A percentile compares a stretch with the other conserved stretches of the same genome.
Conservation (phyloP, 116 monocot species). For the Papilionanthe hybrid region DNA sequence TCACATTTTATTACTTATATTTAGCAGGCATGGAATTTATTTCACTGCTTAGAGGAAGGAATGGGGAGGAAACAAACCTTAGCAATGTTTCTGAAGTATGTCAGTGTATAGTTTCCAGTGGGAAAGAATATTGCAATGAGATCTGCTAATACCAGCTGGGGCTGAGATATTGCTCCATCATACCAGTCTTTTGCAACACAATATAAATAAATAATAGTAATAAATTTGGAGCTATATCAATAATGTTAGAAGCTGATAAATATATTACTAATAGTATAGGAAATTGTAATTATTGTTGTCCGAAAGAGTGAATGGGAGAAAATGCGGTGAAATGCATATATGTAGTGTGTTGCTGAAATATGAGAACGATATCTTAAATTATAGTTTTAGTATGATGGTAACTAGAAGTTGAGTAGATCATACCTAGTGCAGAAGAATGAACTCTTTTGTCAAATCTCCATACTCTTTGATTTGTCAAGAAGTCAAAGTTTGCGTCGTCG, state of each 20-base stretch:
- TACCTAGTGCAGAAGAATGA: conserved; percentile 42
- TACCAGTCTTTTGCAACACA: conserved; percentile 60
- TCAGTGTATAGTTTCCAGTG: conserved; percentile 68
- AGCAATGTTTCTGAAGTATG: conserved; percentile 82
- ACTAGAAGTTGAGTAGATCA: not conserved
- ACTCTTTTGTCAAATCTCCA: conserved; percentile 94
- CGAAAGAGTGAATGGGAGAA: not conserved
- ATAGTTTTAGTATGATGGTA: not conserved
- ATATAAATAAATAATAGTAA: not conserved
- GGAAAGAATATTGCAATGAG: conserved; percentile 79
- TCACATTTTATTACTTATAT: not conserved
- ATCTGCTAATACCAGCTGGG: conserved; percentile 87
- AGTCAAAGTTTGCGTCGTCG: conserved; percentile 56
- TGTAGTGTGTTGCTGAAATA: not conserved
- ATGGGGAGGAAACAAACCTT: conserved; percentile 33
- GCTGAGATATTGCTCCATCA: conserved; percentile 86
- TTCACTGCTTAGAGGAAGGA: not conserved
- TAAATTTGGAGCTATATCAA: not conserved
- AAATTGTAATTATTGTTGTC: not conserved
- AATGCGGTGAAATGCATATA: not conserved
- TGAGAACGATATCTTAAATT: not conserved
- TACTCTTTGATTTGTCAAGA: conserved; percentile 73
- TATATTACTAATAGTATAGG: not conserved
- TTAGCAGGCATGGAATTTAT: not conserved
- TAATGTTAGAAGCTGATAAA: not conserved